Conservation (phyloP, 1,284 basidiomycete genomes). For the Apiotrichum mycotoxinovorans region DNA sequence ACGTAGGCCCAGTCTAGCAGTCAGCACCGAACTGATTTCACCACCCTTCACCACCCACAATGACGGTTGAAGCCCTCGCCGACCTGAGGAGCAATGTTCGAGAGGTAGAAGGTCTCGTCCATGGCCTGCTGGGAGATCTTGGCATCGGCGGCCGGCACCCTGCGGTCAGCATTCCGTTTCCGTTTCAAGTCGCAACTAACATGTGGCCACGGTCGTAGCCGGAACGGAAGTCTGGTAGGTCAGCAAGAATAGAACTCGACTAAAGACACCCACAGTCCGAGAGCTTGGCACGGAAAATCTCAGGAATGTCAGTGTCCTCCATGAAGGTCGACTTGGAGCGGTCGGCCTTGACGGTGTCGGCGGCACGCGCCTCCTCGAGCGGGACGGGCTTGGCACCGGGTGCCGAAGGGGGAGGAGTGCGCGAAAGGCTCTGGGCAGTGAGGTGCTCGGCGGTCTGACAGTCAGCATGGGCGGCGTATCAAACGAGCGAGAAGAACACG, state of each 20-base stretch:
- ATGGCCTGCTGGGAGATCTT: slow-evolving; percentile 80
- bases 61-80: slow-evolving; percentile 97
- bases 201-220: slow-evolving; percentile 98
- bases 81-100: slow-evolving; percentile 97
- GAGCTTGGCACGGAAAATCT: slow-evolving; percentile 75
- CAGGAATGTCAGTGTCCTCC: slow-evolving; percentile 78
- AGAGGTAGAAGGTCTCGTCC: slow-evolving; percentile 92
- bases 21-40: neutral
- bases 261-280: slow-evolving; percentile 59
- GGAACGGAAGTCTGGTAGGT: slow-evolving; percentile 66
- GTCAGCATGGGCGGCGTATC: slow-evolving; percentile 5
- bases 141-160: slow-evolving; percentile 97
- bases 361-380: slow-evolving; percentile 35
- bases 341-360: slow-evolving; percentile 57
- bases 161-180: slow-evolving; percentile 38
- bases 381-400: slow-evolving; percentile 30
- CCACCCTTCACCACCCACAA: slow-evolving; percentile 57
- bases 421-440: slow-evolving; percentile 68
- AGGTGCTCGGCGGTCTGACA: slow-evolving; percentile 87
- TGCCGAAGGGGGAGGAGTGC: slow-evolving; percentile 48
- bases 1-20: slow-evolving; percentile 86
- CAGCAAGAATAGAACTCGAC: too few species aligned
- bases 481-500: slow-evolving; percentile 24
- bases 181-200: slow-evolving; percentile 43
- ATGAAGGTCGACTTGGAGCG: slow-evolving; percentile 74